Evolutionary conservation across 805 yeast genomes (phyloP), one percentile per base, ranked within the genome.

Genomic region (Ogataea haglerorum): DNA sequence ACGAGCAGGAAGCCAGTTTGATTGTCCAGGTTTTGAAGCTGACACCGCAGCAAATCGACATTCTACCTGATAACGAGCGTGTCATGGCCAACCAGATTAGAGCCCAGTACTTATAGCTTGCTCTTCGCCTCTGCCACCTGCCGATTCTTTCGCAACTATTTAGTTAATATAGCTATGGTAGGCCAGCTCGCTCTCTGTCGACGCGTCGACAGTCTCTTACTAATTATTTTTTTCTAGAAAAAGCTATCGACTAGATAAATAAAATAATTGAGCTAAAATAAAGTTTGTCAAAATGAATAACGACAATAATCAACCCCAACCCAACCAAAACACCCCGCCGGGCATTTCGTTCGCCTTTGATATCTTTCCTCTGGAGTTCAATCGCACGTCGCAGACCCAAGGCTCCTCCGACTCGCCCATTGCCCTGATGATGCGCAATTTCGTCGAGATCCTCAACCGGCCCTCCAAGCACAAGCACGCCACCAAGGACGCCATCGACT

Each of bases 1-100:
- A 80, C 8, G 73, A 71, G 25, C 73, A 75, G 34, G 85, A 82
- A 58, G 83, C 84, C 19, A 68, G 69, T 40, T 62, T 75, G 50
- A 68, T 76, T 30, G 76, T 73, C 14, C 81, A 76, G 56, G 78
- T 76, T 10, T 63, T 76, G 45, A 63, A 70, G 34, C 60, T 76
- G 47, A 67, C 77, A 0, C 68, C 68, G 5, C 75, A 72, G 26
- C 81, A 76, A 50, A 67, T 76, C 32, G 64, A 66, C 28, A 59
- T 65, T 10, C 62, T 76, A 41, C 80, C 80, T 2, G 68, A 68
- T 10, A 78, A 74, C 35, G 74, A 76, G 53, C 72, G 72, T 45
- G 53, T 66, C 26, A 76, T 80, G 80, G 80, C 81, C 15, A 67
- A 68, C 32, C 72, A 71, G 43, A 64, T 81, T 35, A 67, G 78